Evolutionary conservation across 306 rosid genomes (phyloP), one percentile per base, ranked within the genome.

Genomic region (Vigna hirtella): DNA sequence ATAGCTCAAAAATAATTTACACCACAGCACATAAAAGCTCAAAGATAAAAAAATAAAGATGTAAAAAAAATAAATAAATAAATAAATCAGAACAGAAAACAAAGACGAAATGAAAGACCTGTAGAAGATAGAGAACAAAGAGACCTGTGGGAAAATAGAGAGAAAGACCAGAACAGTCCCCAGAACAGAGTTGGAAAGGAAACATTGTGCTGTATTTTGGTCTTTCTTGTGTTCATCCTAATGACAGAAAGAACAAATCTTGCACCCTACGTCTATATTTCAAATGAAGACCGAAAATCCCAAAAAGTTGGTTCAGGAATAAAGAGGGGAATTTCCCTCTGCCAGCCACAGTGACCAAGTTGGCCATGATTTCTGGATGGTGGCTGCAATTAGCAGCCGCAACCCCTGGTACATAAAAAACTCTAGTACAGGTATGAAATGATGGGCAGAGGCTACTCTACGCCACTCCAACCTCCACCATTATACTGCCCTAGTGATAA

Each of bases 201-300:
- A 59, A 28, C 34, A 15, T 6, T 30, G 38, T 28, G 66, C 18
- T 59, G 38, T 36, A 26, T 3, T 59, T 61, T 30, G 66, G 42
- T 30, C 42, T 61, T 61, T 61, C 42, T 61, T 61, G 43, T 61
- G 42, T 14, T 61, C 66, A 14, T 28, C 42, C 66, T 61, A 6
- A 40, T 5, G 11, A 61, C 20, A 30, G 42, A 59, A 61, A 61
- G 12, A 61, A 18, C 14, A 4, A 28, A 2, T 30, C 66, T 30
- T 28, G 66, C 7, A n/a, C 42, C 66, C 40, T 14, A 28, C 1
- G 6, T 2, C 66, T 30, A 28, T 28, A 11, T 61, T 61, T 61
- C 42, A 6, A 61, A 61, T 28, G 20, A 30, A 61, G 11, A 28
- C 66, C 0, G 2, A 55, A 30, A 55, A 55, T 55, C 30, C 30